A percentile compares a stretch with the other conserved stretches of the same genome.
Evolutionary conservation across 768 basidiomycete genomes (phyloP).

Genomic region (Termitomyces sp.): DNA sequence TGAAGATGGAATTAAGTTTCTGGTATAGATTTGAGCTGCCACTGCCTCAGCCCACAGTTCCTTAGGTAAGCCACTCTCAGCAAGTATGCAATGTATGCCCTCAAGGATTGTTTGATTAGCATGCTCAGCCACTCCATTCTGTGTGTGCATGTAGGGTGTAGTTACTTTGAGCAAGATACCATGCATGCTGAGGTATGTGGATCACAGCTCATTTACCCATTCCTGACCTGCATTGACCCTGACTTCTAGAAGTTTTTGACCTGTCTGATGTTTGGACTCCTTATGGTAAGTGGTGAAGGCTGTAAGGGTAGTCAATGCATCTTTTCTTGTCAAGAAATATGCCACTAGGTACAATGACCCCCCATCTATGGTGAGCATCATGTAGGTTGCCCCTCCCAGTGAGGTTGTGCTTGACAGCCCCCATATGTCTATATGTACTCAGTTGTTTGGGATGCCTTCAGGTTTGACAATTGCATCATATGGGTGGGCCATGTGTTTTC

Average conservation of each 20-base stretch:
- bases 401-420: conserved; percentile 15
- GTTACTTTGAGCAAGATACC: background rate
- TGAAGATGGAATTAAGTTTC: conserved; percentile 18
- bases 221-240: background rate
- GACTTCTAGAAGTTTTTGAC: background rate
- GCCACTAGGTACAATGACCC: conserved; percentile 9
- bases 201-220: conserved; percentile 15
- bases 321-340: conserved; percentile 12
- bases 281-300: conserved; percentile 4
- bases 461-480: conserved; percentile 15
- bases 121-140: conserved; percentile 23
- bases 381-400: conserved; percentile 13
- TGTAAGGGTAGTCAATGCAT: background rate
- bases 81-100: background rate
- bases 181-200: conserved; percentile 12
- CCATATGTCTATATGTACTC: background rate
- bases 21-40: conserved; percentile 16
- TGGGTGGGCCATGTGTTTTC: background rate
- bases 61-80: background rate
- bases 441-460: conserved; percentile 4
- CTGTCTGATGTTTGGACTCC: background rate
- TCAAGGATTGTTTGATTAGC: background rate
- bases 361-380: conserved; percentile 20
- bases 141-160: conserved; percentile 18
- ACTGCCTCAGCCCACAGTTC: conserved; percentile 6